Evolutionary conservation across 2,329 filamentous ascomycete genomes (phyloP).

Genomic region (Apiospora pterosperma): DNA sequence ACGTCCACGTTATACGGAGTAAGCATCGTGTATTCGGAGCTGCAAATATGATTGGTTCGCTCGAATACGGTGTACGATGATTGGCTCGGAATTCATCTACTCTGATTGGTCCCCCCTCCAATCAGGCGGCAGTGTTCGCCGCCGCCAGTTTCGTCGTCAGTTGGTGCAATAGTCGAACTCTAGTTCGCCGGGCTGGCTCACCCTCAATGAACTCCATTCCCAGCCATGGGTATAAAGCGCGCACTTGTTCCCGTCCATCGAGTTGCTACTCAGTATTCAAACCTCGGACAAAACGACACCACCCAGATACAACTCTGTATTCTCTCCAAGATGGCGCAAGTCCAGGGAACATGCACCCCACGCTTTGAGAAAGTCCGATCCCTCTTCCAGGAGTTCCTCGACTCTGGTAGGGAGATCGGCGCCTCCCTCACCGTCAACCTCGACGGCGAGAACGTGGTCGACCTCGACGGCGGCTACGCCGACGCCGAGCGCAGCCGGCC

Average conservation of each 20-base stretch:
- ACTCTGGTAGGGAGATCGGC: conserved; percentile 36
- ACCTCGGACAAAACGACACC: not conserved
- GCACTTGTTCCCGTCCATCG: not conserved
- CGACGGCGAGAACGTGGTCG: conserved; percentile 33
- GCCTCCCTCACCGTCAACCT: conserved; percentile 37
- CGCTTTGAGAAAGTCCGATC: conserved; percentile 32
- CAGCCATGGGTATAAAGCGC: not conserved
- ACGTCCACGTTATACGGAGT: too few relatives aligned
- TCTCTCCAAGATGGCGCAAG: conserved; percentile 9
- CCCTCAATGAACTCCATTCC: not conserved
- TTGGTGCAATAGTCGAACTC: not conserved
- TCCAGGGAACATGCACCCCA: conserved; percentile 33
- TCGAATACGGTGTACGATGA: not conserved
- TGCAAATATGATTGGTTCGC: not conserved
- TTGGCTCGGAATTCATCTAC: not conserved
- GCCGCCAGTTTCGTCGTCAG: not conserved
- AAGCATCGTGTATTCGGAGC: not conserved
- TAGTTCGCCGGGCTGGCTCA: not conserved
- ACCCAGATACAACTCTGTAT: not conserved
- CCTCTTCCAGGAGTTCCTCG: conserved; percentile 30
- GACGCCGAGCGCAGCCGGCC: conserved; percentile 24
- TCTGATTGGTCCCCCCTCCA: not conserved
- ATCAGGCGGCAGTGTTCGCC: not conserved
- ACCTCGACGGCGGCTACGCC: conserved; percentile 37
- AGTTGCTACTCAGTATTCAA: not conserved